A percentile compares a stretch with the other conserved stretches of the same genome.
phyloP scores from a whole-genome alignment of 1,284 basidiomycete species.

The Rhodofomes roseus region DNA sequence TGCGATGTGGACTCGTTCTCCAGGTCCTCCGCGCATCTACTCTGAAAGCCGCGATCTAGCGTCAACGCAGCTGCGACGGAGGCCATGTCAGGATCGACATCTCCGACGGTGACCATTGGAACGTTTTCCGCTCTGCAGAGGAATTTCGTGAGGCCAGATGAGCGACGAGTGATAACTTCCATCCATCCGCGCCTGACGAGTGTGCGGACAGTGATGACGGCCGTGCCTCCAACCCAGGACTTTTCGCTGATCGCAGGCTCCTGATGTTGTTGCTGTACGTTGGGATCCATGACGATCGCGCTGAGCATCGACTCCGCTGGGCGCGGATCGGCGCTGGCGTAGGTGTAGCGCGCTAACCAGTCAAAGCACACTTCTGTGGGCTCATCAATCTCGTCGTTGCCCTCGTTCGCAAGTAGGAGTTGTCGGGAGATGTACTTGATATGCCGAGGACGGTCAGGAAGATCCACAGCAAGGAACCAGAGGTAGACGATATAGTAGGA shows the following conservation, averaged over 20 bases:
- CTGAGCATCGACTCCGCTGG: constrained; percentile 80
- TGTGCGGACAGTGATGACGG: constrained; percentile 81
- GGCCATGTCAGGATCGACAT: constrained; percentile 74
- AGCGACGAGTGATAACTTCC: constrained; percentile 81
- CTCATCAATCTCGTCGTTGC: constrained; percentile 74
- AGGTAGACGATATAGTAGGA: constrained; percentile 93
- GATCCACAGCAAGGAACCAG: constrained; percentile 91
- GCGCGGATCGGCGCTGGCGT: constrained; percentile 90
- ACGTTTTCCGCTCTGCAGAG: constrained; percentile 92
- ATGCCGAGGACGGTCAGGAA: constrained; percentile 82
- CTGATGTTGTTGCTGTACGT: constrained; percentile 24
- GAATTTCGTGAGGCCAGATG: constrained; percentile 87
- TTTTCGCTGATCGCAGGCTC: constrained; percentile 54
- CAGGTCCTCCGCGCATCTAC: neutral
- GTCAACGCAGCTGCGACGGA: constrained; percentile 72
- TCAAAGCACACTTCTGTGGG: constrained; percentile 97
- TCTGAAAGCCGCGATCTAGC: constrained; percentile 50
- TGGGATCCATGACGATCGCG: constrained; percentile 65
- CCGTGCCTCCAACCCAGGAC: constrained; percentile 87
- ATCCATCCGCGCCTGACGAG: constrained; percentile 84
- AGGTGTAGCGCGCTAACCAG: constrained; percentile 94
- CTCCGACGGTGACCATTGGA: constrained; percentile 78
- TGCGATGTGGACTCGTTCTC: neutral
- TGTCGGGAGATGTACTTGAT: constrained; percentile 87
- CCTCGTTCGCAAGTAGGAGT: constrained; percentile 86